Evolutionary conservation across 2,329 filamentous ascomycete species (phyloP), one percentile per base, ranked within the genome.

Genomic region (Paraconiothyrium brasiliense): DNA sequence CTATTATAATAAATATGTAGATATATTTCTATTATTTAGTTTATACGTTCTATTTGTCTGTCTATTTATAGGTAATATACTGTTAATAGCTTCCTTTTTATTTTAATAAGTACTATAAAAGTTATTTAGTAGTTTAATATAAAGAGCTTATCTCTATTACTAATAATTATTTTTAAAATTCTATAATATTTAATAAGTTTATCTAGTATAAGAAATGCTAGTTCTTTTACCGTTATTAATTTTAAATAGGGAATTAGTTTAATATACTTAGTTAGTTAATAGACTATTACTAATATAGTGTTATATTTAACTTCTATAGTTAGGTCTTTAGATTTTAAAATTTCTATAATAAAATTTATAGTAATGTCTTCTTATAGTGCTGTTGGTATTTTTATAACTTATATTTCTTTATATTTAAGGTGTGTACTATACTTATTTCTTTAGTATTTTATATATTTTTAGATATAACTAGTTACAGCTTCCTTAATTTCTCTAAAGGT

Each of bases 281-380:
- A 27, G 3, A 58, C 24, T 10, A 58, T 34, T 14, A 58, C 11
- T 58, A 58, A 27, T 2, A 58, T 57, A 10, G 2, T 55, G 32
- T 55, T 46, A 46, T 60, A 60, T 4, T n/a, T 24, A 30, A 27
- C 22, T 55, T 46, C 22, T 60, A 55, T 60, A n/a, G 22, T 14
- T 35, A 43, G 27, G 20, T 60, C 16, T 41, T 22, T 60, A 11
- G 20, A 60, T 20, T 32, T 20, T 60, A 60, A 43, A 49, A 60
- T 22, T 55, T 20, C 54, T 34, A 37, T 60, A 55, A 55, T 56
- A 60, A 60, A 60, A 39, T 60, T 32, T 56, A 60, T 55, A 7
- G 48, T 41, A 49, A 60, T 49, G 9, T 52, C 24, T 48, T 37
- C 27, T 30, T 49, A 60, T 20, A 41, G 37, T 41, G n/a, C 24